Base-by-base conservation (phyloP, 345 rosid genomes). In the Syzygium oleosum region DNA sequence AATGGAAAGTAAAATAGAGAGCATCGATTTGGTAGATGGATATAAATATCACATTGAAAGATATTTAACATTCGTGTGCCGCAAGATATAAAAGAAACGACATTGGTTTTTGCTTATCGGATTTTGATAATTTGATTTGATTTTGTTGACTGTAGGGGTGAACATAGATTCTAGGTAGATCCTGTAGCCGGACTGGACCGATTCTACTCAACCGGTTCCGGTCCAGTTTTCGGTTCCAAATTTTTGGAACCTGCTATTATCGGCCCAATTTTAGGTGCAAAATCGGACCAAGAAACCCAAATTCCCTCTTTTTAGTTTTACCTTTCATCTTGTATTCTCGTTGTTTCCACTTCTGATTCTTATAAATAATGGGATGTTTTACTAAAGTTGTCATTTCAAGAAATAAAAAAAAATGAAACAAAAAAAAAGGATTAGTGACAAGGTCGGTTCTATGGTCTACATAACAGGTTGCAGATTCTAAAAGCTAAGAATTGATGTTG, bases 161-260 rank as follows among this genome's bases (percentile, higher is more conserved):
- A 59, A 29, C 46, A 22, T 2, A 1, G 22, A 4, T 21, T 11
- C 59, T 21, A 55, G 12, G 6, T 52, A 0, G 58, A 51, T 21
- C 6, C 1, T n/a, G 3, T 0, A n/a, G n/a, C 0, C 0, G 9
- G 59, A 46, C 1, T 23, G 0, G 1, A n/a, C 3, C 14, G 12
- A 38, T 7, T 7, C 43, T 73, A 19, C 7, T 21, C 6, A 5
- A 0, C 1, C 7, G 2, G 1, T 9, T 68, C 5, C 8, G 12
- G 41, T 65, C 0, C 19, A 2, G 15, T 15, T 29, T 16, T 1
- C 0, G 0, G 11, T 16, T 34, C 41, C 25, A 68, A 68, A 16
- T 3, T 65, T 65, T 65, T 29, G 43, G 12, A 65, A 31, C 6
- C 0, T 0, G 0, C 11, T 34, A 34, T 31, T 0, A 31, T 0